Conservation (phyloP, 2,329 filamentous ascomycete genomes). For the Calonectria hawksworthii region DNA sequence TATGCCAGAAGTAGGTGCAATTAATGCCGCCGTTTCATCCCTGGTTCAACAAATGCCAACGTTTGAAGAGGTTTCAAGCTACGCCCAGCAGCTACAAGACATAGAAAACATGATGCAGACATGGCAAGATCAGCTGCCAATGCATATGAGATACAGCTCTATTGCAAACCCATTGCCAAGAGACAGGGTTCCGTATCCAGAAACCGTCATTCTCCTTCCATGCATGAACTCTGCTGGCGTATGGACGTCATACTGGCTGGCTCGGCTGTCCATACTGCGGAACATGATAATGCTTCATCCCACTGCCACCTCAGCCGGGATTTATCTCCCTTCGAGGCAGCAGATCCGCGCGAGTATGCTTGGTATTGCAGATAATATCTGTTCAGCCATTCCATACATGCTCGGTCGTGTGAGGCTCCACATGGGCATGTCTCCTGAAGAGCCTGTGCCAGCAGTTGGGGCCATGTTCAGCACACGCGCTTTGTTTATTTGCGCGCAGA, state of each 20-base stretch:
- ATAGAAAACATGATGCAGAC: neutral
- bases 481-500: conserved; percentile 6
- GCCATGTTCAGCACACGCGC: conserved; percentile 17
- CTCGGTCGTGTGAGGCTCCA: neutral
- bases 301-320: neutral
- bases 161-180: neutral
- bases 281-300: neutral
- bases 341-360: neutral
- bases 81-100: neutral
- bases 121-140: neutral
- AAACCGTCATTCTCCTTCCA: neutral
- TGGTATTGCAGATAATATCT: neutral
- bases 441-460: conserved; percentile 2
- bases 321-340: neutral
- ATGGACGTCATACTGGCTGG: conserved; percentile 6
- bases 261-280: neutral
- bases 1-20: neutral
- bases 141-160: neutral
- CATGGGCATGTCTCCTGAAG: neutral
- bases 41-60: neutral
- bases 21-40: neutral
- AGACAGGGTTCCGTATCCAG: neutral
- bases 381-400: conserved; percentile 3
- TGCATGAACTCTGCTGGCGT: neutral
- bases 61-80: neutral